Conservation (phyloP, 306 rosid species). For the Castanea sativa region DNA sequence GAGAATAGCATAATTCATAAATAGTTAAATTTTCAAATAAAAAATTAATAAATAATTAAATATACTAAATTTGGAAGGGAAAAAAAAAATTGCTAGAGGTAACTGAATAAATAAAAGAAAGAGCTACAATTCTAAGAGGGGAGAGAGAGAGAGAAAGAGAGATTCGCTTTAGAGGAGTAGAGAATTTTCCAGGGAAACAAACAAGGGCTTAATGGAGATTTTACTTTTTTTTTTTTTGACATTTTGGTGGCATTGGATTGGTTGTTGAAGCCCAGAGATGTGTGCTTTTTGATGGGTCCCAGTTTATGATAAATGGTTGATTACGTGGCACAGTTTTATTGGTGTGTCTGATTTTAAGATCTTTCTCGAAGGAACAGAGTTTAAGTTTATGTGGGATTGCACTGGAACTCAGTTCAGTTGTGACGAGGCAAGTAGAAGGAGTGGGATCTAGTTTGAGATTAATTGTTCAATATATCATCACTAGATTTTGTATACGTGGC, state of each 20-base stretch:
- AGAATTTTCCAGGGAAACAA: conserved; percentile 19
- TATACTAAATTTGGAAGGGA: not conserved
- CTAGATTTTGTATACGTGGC: too few relatives aligned
- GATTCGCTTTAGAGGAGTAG: not conserved
- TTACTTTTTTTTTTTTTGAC: not conserved
- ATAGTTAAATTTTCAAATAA: too few relatives aligned
- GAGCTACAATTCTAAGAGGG: too few relatives aligned
- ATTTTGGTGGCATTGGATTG: not conserved
- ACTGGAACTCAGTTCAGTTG: too few relatives aligned
- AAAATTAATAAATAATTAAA: too few relatives aligned
- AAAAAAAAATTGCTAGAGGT: not conserved
- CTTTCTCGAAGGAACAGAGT: too few relatives aligned
- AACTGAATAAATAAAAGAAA: not conserved
- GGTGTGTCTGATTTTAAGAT: too few relatives aligned
- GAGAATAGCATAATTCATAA: too few relatives aligned
- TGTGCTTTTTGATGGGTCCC: conserved; percentile 12
- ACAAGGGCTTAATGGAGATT: not conserved
- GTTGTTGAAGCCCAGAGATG: not conserved
- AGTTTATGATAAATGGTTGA: not conserved
- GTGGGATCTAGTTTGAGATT: too few relatives aligned
- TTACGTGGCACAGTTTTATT: not conserved
- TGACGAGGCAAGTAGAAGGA: too few relatives aligned
- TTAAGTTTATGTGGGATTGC: too few relatives aligned
- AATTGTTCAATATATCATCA: too few relatives aligned
- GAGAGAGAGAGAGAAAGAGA: not conserved